Evolutionary conservation across 768 basidiomycete genomes (phyloP).

Genomic region (Rhodocollybia butyracea): DNA sequence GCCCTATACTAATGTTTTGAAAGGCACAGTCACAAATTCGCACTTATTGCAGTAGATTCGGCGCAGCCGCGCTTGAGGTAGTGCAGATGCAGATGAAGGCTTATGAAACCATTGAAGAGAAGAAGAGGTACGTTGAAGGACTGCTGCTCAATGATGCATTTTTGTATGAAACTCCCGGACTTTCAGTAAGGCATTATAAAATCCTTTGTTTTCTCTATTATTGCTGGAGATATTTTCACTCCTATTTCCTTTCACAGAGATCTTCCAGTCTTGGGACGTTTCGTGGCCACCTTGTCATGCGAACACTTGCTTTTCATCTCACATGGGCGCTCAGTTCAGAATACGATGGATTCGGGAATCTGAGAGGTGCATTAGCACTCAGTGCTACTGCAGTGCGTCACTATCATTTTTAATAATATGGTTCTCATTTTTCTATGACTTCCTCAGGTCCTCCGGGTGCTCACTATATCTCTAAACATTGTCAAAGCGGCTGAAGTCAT

Average conservation of each 20-base stretch:
- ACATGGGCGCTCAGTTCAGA: background rate
- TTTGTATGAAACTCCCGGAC: background rate
- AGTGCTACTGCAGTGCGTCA: background rate
- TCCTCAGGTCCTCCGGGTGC: background rate
- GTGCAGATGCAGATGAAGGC: background rate
- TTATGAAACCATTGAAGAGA: background rate
- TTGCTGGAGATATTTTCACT: too few species aligned
- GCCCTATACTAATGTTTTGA: background rate
- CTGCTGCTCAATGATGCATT: background rate
- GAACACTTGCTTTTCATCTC: background rate
- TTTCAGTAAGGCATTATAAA: background rate
- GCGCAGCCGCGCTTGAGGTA: background rate
- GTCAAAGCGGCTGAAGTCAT: background rate
- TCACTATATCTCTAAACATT: background rate
- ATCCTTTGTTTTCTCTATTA: background rate
- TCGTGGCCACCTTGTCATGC: background rate
- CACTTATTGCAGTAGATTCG: background rate
- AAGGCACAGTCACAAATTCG: constrained; percentile 3
- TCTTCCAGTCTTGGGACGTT: background rate
- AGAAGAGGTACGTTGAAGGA: background rate
- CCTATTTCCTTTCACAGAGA: background rate
- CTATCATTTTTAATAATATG: background rate
- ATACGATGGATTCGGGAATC: background rate
- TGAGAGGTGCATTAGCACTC: background rate
- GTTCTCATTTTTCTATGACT: background rate